Base-by-base conservation (phyloP, 2,329 filamentous ascomycete genomes). In the Scleromitrula shiraiana region DNA sequence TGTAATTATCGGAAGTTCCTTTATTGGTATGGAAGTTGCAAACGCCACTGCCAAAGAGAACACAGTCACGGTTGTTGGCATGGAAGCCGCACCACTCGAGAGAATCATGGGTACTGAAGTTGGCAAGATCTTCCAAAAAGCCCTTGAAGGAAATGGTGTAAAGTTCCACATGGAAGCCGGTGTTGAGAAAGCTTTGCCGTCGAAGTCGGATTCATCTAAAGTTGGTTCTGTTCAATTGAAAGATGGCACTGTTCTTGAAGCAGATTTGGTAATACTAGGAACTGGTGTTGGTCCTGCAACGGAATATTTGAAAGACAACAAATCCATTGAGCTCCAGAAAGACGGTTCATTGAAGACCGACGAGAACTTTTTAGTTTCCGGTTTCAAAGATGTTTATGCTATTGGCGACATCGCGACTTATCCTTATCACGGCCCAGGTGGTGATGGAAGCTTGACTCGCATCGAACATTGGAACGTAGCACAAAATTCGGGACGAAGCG, bases 381-480 rank as follows among this genome's bases (percentile, higher is more conserved):
- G 86, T 0, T 67, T 93, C 4, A 76, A 85, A 59, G 85, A 91
- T 56, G 89, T 96, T 43, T 98, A 87, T 63, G 93, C 93, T 12
- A 80, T 98, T 52, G 91, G 91, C 44, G 93, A 98, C 64, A 97
- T 98, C 53, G 90, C 93, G 10, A 90, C 86, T 0, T 96, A 88
- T 67, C 93, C 93, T 0, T 98, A 98, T 71, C 77, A 88, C 65
- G 93, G 93, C 1, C 93, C 93, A 0, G 89, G 87, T 20, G 84
- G 88, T 22, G 76, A 84, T 14, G 88, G 86, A 53, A 75, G 74
- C 37, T 75, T 76, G 15, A 79, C 85, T 1, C 83, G 93, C 54
- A 96, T 97, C 62, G 93, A 98, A 73, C 93, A 98, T 66, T 98
- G 93, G 93, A 91, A 96, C 67, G 93, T 98, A 2, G 93, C 93